Evolutionary conservation across 1,139 yeast genomes (phyloP).

Genomic region (Saccharomyces uvarum): DNA sequence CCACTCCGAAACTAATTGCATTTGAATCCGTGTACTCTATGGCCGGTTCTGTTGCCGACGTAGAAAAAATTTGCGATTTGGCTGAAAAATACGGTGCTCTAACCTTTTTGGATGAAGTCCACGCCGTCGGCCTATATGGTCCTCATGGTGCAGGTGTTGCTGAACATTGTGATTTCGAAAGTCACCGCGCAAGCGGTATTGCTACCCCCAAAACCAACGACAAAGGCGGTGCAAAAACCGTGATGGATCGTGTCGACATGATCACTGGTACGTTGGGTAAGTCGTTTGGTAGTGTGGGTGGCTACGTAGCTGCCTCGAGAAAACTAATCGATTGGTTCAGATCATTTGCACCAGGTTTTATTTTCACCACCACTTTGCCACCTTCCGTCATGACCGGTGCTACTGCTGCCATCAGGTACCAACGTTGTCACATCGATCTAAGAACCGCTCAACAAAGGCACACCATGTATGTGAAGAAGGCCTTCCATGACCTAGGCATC

Average conservation of each 20-base stretch:
- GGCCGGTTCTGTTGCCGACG: constrained; percentile 97
- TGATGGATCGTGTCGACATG: constrained; percentile 88
- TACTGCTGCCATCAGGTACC: constrained; percentile 75
- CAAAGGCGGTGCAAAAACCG: constrained; percentile 38
- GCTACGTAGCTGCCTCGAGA: constrained; percentile 86
- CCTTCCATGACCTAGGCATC: constrained; percentile 62
- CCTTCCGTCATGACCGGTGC: constrained; percentile 99
- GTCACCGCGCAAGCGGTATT: constrained; percentile 63
- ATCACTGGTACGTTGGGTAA: constrained; percentile 96
- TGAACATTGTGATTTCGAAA: constrained; percentile 84
- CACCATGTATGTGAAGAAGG: constrained; percentile 75
- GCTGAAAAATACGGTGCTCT: constrained; percentile 97
- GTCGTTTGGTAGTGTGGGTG: constrained; percentile 96
- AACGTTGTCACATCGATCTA: constrained; percentile 66
- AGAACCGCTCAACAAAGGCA: constrained; percentile 80
- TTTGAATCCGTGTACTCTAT: constrained; percentile 95
- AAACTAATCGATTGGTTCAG: constrained; percentile 88
- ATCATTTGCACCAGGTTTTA: constrained; percentile 94
- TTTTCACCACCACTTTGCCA: constrained; percentile 91
- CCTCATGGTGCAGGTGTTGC: constrained; percentile 99
- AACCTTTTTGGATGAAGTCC: constrained; percentile 96
- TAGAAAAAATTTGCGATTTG: constrained; percentile 83
- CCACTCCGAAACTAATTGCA: constrained; percentile 88
- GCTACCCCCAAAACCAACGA: constrained; percentile 36
- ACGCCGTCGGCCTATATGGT: constrained; percentile 98